Percentiles rank a stretch among this genome's conserved stretches.
Evolutionary conservation across 140 eudicot genomes (phyloP).

Genomic region (Cichorium intybus): DNA sequence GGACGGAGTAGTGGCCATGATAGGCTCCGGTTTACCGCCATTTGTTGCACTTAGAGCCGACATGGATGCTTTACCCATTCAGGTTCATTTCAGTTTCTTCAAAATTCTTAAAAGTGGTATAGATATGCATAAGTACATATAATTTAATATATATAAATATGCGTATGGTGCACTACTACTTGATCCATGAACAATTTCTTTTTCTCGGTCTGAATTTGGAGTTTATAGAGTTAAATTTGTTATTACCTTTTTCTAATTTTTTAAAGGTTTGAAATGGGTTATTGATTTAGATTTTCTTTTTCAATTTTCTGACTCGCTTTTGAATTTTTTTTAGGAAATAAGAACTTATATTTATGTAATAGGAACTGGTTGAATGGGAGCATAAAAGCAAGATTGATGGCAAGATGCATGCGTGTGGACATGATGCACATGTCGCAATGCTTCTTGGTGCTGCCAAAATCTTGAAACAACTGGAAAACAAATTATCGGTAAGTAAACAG

Average conservation of each 20-base stretch:
- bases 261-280: background rate
- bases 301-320: background rate
- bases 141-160: too few species aligned
- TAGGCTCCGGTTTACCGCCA: slow-evolving; percentile 60
- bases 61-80: slow-evolving; percentile 83
- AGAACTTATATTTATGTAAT: background rate
- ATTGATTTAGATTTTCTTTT: background rate
- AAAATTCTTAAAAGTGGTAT: background rate
- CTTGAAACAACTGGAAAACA: slow-evolving; percentile 42
- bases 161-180: background rate
- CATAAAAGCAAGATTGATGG: slow-evolving; percentile 64
- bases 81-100: slow-evolving; percentile 32
- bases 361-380: slow-evolving; percentile 74
- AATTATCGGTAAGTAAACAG: slow-evolving; percentile 34
- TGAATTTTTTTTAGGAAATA: background rate
- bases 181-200: background rate
- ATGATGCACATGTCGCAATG: slow-evolving; percentile 77
- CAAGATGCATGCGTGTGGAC: slow-evolving; percentile 84
- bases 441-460: slow-evolving; percentile 81
- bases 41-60: slow-evolving; percentile 75
- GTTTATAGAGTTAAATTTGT: too few species aligned
- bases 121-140: background rate
- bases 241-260: background rate
- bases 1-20: slow-evolving; percentile 50
- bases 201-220: background rate